phyloP scores from a whole-genome alignment of 2,329 filamentous ascomycete species.

The Chaetomiaceae sp. region DNA sequence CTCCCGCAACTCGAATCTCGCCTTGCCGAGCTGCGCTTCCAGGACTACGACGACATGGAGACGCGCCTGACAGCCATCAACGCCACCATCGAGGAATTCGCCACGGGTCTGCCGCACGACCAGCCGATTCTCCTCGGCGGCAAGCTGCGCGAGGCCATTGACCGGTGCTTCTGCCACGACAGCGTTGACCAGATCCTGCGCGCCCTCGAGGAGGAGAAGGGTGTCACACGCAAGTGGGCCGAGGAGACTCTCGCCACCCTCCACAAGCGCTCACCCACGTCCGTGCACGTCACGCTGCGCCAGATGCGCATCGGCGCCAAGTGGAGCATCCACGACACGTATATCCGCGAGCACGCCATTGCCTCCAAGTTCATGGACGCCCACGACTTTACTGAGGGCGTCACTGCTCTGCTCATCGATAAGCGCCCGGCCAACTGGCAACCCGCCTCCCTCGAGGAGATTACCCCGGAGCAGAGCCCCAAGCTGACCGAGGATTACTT shows the following conservation, averaged over 20 bases:
- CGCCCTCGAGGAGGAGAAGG: slow-evolving; percentile 57
- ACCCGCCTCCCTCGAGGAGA: slow-evolving; percentile 66
- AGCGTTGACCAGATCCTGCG: slow-evolving; percentile 65
- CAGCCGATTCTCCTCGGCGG: slow-evolving; percentile 65
- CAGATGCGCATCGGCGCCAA: slow-evolving; percentile 71
- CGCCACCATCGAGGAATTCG: slow-evolving; percentile 86
- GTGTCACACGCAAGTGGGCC: slow-evolving; percentile 67
- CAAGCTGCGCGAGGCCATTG: slow-evolving; percentile 71
- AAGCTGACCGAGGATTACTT: slow-evolving; percentile 58
- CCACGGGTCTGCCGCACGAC: slow-evolving; percentile 75
- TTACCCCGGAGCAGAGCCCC: slow-evolving; percentile 46
- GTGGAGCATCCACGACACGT: slow-evolving; percentile 83
- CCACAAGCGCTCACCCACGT: slow-evolving; percentile 74
- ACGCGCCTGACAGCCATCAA: slow-evolving; percentile 71
- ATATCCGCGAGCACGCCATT: slow-evolving; percentile 80
- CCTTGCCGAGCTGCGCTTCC: slow-evolving; percentile 83
- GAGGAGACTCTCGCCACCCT: slow-evolving; percentile 71
- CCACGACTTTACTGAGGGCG: slow-evolving; percentile 87
- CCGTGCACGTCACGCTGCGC: slow-evolving; percentile 75
- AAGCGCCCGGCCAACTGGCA: slow-evolving; percentile 69
- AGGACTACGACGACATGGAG: slow-evolving; percentile 63
- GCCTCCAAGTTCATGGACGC: slow-evolving; percentile 85
- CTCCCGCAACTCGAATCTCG: slow-evolving; percentile 77
- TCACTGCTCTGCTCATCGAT: slow-evolving; percentile 72
- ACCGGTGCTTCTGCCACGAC: slow-evolving; percentile 70